phyloP scores from a whole-genome alignment of 192 early-diverging fungal species.

The Coemansia sp. region DNA sequence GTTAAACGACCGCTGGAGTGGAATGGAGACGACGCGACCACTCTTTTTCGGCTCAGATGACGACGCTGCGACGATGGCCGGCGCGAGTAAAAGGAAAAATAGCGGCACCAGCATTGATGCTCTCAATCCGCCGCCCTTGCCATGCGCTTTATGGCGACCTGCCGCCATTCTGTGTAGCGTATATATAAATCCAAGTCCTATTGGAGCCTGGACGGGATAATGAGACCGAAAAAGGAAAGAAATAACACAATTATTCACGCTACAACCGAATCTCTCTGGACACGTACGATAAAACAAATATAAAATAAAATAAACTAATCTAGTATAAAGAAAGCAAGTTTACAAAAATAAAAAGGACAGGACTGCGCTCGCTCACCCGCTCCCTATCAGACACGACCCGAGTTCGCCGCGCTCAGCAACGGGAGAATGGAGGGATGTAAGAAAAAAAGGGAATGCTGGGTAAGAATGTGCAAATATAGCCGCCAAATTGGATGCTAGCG shows the following conservation, averaged over 20 bases:
- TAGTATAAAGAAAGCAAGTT: neutral
- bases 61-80: conserved; percentile 4
- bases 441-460: neutral
- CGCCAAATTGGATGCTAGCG: neutral
- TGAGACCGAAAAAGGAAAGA: neutral
- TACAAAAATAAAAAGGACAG: neutral
- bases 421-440: conserved; percentile 4
- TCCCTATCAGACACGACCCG: neutral
- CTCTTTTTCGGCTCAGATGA: neutral
- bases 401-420: neutral
- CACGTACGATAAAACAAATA: neutral
- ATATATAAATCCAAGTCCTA: neutral
- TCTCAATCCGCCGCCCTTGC: conserved; percentile 3
- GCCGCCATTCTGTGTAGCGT: conserved; percentile 10
- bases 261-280: neutral
- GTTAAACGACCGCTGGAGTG: conserved; percentile 52
- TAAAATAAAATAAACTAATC: neutral
- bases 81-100: conserved; percentile 16
- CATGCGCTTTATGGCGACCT: conserved; percentile 5
- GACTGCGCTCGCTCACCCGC: neutral
- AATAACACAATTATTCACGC: neutral
- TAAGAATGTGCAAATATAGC: conserved; percentile 11
- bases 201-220: neutral
- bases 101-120: conserved; percentile 16
- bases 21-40: conserved; percentile 33